Base-by-base conservation (phyloP, 2,329 filamentous ascomycete species). In the Xylariaceae sp. region DNA sequence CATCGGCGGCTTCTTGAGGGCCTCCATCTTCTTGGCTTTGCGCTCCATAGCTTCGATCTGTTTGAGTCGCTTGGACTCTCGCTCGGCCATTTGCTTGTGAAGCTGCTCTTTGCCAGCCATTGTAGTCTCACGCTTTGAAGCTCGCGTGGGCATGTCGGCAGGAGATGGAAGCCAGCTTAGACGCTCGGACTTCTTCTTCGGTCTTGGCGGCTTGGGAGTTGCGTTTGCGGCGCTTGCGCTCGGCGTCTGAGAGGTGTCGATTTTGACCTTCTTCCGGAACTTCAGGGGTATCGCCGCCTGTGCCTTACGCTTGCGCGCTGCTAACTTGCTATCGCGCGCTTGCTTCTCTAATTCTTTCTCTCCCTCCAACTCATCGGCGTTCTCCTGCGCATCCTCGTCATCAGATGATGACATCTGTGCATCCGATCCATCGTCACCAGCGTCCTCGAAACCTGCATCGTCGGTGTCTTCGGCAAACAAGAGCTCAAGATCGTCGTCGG, bases 291-390 rank as follows among this genome's bases (percentile, higher is more conserved):
- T 86, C 34, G 85, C 86, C 61, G 92, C 86, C 68, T 89, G 86
- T 1, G 88, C 85, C 70, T 93, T 95, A 66, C 91, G 86, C 75
- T 96, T 96, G 72, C 90, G 77, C 54, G 80, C 90, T 2, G 82
- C 84, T 59, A 81, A 74, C 67, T 79, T 83, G 67, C 88, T 88
- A 60, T 83, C 85, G 66, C 86, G 87, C 59, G 88, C 90, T 67
- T 88, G 84, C 64, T 84, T 87, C 74, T 94, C 86, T 57, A 99
- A 74, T 74, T 96, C 91, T 68, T 87, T 88, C 75, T 99, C 94
- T 39, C 94, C 94, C 58, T 90, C 89, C 3, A 94, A 74, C 48
- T 96, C 90, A 65, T 94, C 82, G 34, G 71, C 74, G 60, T 88
- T 80, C 55, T 85, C 79, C 74, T 84, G 86, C 59, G 91, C 88